phyloP scores from a whole-genome alignment of 2,329 filamentous ascomycete species.

The Clarireedia paspali region DNA sequence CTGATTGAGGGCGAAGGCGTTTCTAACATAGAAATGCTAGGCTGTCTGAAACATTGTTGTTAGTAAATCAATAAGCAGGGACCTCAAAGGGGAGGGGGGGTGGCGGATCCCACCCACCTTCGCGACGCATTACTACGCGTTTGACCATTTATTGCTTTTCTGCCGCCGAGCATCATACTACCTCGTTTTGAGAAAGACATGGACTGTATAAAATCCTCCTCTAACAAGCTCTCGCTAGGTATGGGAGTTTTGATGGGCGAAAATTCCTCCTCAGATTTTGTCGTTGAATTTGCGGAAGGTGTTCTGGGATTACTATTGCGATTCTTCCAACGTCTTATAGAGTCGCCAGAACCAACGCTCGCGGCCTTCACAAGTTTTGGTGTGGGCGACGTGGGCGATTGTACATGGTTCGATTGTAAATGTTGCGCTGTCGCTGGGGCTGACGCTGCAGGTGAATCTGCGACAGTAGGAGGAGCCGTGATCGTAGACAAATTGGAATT shows the following conservation, averaged over 20 bases:
- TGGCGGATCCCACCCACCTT: conserved; percentile 16
- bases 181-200: conserved; percentile 56
- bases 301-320: conserved; percentile 11
- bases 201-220: conserved; percentile 48
- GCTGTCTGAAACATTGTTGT: conserved; percentile 20
- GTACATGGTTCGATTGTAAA: conserved; percentile 1
- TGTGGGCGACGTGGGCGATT: conserved; percentile 6
- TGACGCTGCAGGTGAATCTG: no score
- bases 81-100: background rate
- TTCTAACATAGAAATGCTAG: conserved; percentile 23
- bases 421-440: no score
- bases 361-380: conserved; percentile 13
- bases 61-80: conserved; percentile 10
- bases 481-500: conserved; percentile 9
- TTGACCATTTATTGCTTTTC: conserved; percentile 28
- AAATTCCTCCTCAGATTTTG: conserved; percentile 30
- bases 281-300: conserved; percentile 17
- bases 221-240: conserved; percentile 47
- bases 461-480: background rate
- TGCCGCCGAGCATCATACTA: conserved; percentile 53
- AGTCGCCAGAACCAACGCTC: conserved; percentile 8
- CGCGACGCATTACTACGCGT: conserved; percentile 17
- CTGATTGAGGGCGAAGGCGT: conserved; percentile 18
- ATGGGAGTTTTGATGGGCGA: conserved; percentile 49
- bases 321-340: conserved; percentile 16